phyloP scores from a whole-genome alignment of 768 basidiomycete species.

The Psilocybe tampanensis region DNA sequence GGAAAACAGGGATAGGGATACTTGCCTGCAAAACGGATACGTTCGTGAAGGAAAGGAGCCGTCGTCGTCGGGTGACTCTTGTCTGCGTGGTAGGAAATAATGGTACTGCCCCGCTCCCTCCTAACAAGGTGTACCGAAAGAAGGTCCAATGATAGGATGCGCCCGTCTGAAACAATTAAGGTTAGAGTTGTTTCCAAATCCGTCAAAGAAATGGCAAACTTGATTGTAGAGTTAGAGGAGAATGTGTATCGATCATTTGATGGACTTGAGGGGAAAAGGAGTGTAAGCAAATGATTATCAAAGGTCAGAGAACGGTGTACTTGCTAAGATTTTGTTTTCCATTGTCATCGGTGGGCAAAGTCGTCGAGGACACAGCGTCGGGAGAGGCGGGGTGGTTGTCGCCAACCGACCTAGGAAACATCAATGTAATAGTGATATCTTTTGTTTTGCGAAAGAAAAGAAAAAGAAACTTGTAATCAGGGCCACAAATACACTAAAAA shows the following conservation, averaged over 20 bases:
- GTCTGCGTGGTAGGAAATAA: conserved; percentile 49
- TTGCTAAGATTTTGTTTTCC: neutral
- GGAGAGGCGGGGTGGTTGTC: conserved; percentile 21
- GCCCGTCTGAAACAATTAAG: conserved; percentile 21
- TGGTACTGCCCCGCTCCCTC: conserved; percentile 40
- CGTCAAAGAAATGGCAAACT: conserved; percentile 15
- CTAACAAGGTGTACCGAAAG: conserved; percentile 51
- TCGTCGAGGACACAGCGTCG: conserved; percentile 14
- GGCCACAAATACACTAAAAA: neutral
- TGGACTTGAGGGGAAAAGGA: conserved; percentile 19
- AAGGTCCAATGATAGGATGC: conserved; percentile 44
- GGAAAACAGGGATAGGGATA: neutral
- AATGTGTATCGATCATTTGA: conserved; percentile 33
- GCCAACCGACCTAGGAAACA: conserved; percentile 49
- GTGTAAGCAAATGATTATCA: neutral
- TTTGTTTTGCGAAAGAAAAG: too few relatives aligned
- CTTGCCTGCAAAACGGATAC: conserved; percentile 47
- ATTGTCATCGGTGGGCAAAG: neutral
- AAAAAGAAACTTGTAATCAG: neutral
- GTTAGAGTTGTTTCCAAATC: neutral
- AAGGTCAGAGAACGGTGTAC: neutral
- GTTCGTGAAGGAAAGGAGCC: conserved; percentile 42
- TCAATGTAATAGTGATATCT: conserved; percentile 63
- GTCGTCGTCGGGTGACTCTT: conserved; percentile 37
- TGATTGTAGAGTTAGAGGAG: conserved; percentile 26